These are phyloP conservation scores for Macrocybe sp. DNA, from an alignment of 1,284 basidiomycete genomes.

Conservation along the genomic window DNA sequence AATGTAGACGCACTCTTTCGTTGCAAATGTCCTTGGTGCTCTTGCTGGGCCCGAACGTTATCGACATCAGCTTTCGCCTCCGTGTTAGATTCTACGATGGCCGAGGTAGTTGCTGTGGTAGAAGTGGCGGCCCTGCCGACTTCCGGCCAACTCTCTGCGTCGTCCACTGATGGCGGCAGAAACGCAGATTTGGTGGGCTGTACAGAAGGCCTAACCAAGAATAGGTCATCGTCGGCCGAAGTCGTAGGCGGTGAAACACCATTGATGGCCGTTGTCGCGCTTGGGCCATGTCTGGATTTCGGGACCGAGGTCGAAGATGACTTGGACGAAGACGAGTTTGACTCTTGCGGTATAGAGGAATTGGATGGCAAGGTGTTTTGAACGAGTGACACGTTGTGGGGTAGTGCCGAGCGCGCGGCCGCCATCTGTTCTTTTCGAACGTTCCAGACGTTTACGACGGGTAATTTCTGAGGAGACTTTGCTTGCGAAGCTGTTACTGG, in stretches of 20 bases:
- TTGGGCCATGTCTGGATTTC: conserved; percentile 10
- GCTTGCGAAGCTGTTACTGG: conserved; percentile 17
- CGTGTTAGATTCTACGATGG: neutral
- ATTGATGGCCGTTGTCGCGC: conserved; percentile 3
- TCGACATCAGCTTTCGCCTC: conserved; percentile 1
- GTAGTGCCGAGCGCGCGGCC: conserved; percentile 22
- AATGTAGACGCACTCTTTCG: conserved; percentile 36
- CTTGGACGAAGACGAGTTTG: conserved; percentile 5
- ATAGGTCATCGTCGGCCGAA: conserved; percentile 34
- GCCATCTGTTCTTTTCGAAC: conserved; percentile 43
- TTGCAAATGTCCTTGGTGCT: conserved; percentile 26
- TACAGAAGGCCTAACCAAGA: conserved; percentile 34
- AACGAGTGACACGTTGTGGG: conserved; percentile 7
- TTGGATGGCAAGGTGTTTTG: conserved; percentile 9
- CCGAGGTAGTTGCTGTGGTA: conserved; percentile 11
- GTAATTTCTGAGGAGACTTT: conserved; percentile 18
- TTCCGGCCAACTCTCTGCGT: conserved; percentile 44
- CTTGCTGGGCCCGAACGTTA: conserved; percentile 2
- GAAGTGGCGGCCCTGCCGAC: conserved; percentile 29
- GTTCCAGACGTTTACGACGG: conserved; percentile 44
- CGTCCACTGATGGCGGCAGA: conserved; percentile 23
- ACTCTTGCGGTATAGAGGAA: neutral
- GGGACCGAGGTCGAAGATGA: conserved; percentile 5
- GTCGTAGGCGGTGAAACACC: conserved; percentile 6
- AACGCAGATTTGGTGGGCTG: conserved; percentile 8